Evolutionary conservation across 139 green algal species (phyloP).

Genomic region (Chlorella sorokiniana): DNA sequence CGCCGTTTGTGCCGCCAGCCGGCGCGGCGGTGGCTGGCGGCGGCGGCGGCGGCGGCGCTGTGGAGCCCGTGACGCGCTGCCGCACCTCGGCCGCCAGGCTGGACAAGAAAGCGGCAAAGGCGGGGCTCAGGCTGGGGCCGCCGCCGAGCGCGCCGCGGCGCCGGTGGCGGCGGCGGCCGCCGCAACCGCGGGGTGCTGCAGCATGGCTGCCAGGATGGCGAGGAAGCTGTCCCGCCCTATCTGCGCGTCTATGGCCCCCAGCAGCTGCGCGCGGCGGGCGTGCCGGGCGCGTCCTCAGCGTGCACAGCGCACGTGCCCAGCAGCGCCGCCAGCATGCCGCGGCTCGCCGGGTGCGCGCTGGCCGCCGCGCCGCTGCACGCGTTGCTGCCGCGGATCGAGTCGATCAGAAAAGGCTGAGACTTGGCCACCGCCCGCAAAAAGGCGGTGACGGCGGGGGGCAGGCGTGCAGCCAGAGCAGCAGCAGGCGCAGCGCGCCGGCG

Average conservation of each 20-base stretch:
- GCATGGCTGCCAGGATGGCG: background rate
- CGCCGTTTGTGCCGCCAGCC: too few relatives aligned
- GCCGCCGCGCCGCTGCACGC: slow-evolving; percentile 7
- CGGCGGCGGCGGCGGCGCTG: background rate
- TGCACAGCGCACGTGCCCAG: slow-evolving; percentile 71
- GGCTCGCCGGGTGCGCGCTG: slow-evolving; percentile 8
- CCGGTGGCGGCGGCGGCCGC: background rate
- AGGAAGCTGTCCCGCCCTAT: slow-evolving; percentile 16
- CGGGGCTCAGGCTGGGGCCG: background rate
- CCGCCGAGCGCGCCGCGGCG: background rate
- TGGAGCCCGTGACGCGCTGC: background rate
- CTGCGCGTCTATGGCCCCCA: slow-evolving; percentile 14
- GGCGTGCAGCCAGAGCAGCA: slow-evolving; percentile 60
- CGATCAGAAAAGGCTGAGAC: slow-evolving; percentile 30
- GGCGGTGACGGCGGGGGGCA: slow-evolving; percentile 55
- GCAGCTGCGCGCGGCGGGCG: slow-evolving; percentile 16
- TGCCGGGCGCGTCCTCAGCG: slow-evolving; percentile 16
- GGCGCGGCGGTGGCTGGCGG: too few relatives aligned
- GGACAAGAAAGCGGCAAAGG: slow-evolving; percentile 18
- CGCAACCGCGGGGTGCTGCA: background rate
- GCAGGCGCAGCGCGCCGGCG: slow-evolving; percentile 48
- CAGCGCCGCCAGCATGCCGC: slow-evolving; percentile 65
- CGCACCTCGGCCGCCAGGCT: background rate
- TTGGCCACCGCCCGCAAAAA: slow-evolving; percentile 44
- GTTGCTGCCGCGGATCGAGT: slow-evolving; percentile 28